Conservation (phyloP, 2,329 filamentous ascomycete genomes). For the Aspergillus sp. region DNA sequence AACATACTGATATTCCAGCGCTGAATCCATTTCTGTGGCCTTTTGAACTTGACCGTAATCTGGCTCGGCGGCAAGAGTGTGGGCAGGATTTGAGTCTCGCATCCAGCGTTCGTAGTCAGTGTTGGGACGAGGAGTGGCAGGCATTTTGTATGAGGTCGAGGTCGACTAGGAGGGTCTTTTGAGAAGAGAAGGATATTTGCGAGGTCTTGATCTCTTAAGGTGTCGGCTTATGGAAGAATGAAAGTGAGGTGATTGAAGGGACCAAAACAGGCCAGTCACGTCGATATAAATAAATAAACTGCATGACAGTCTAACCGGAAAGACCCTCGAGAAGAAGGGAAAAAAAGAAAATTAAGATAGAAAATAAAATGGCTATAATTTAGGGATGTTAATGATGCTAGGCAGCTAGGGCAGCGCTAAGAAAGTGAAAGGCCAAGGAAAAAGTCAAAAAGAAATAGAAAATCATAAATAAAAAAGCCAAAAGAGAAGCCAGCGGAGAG, state of each 20-base stretch:
- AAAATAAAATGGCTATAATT: too few relatives aligned
- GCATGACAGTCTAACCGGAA: neutral
- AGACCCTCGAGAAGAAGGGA: neutral
- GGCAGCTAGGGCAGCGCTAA: neutral
- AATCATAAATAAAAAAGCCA: neutral
- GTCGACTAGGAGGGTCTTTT: neutral
- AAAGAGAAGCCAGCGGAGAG: neutral
- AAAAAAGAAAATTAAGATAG: neutral
- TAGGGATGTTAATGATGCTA: too few relatives aligned
- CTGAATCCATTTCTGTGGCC: neutral
- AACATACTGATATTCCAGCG: neutral
- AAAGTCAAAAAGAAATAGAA: neutral
- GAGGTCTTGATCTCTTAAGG: neutral
- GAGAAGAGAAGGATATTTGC: neutral
- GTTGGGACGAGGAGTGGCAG: neutral
- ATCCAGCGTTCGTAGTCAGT: slow-evolving; percentile 6
- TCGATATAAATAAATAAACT: neutral
- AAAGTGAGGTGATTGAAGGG: neutral
- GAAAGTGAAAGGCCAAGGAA: neutral
- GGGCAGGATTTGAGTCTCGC: neutral
- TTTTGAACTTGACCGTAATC: neutral
- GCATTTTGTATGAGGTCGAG: neutral
- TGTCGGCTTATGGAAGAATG: neutral
- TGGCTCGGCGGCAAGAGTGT: neutral
- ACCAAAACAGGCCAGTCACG: neutral